Evolutionary conservation across 306 rosid species (phyloP), one percentile per base, ranked within the genome.

Genomic region (Glycine tomentella): DNA sequence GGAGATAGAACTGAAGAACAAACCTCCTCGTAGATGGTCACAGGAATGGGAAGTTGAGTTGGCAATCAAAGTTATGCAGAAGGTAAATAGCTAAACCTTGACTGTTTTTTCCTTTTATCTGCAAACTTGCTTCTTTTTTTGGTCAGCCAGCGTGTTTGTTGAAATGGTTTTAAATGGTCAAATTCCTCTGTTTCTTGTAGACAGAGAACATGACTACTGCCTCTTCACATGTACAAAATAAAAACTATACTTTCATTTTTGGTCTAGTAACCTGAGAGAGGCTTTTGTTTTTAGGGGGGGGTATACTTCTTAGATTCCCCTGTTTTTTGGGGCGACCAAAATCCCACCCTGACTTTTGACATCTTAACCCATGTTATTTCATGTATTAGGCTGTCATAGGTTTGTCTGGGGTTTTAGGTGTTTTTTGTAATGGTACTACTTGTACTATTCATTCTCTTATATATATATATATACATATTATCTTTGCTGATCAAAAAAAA

Each of bases 21-120:
- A 70, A 89, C 85, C 88, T 84, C 99, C 97, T 3, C 80, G 84
- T 51, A 87, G 87, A 86, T 95, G 99, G 99, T 93, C 97, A 58
- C 98, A 88, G 76, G 99, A 95, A 83, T 89, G 97, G 99, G 99
- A 95, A 91, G 93, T 91, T 52, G 96, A 86, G 82, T 78, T 95
- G 89, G 97, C 97, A 69, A 86, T 91, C 80, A 86, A 88, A 86
- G 88, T 95, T 81, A 90, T 91, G 94, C 87, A 80, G 75, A 93
- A 90, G 97, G 99, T 82, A 89, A 84, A 91, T 88, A 85, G 61
- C 84, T 72, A 46, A 65, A 53, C 66, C 83, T 76, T 52, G 42
- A 62, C 38, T 68, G 51, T 9, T 74, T 34, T 45, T 63, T 46
- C 57, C 42, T 25, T 84, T 58, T 56, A 50, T 36, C 20, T 78